Evolutionary conservation across 345 rosid species (phyloP).

Genomic region (Euphorbia lathyris): DNA sequence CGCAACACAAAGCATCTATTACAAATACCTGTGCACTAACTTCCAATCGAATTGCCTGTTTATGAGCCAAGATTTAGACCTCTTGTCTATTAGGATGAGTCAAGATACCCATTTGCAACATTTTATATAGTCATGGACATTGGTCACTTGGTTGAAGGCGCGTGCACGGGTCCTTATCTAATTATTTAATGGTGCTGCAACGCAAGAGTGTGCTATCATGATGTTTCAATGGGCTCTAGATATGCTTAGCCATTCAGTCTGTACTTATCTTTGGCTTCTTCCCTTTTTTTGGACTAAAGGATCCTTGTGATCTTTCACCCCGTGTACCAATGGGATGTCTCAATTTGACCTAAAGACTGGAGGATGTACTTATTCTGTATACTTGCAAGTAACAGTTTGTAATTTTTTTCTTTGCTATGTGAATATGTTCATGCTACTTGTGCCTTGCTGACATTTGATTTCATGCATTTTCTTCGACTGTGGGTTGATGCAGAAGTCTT

Average conservation of each 20-base stretch:
- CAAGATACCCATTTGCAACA: conserved; percentile 23
- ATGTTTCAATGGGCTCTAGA: conserved; percentile 13
- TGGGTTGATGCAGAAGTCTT: neutral
- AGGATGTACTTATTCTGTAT: conserved; percentile 18
- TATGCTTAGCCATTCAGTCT: conserved; percentile 13
- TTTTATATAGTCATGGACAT: conserved; percentile 35
- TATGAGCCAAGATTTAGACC: conserved; percentile 21
- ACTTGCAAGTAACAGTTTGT: conserved; percentile 13
- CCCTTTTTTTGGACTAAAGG: conserved; percentile 12
- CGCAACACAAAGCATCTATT: conserved; percentile 38
- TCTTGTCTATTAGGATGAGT: conserved; percentile 13
- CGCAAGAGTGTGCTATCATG: conserved; percentile 7
- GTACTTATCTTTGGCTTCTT: conserved; percentile 6
- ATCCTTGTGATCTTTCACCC: conserved; percentile 12
- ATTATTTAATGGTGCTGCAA: conserved; percentile 11
- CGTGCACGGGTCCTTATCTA: conserved; percentile 16
- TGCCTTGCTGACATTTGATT: neutral
- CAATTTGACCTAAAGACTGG: conserved; percentile 10
- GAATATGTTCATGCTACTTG: neutral
- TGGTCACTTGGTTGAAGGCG: conserved; percentile 36
- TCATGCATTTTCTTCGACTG: neutral
- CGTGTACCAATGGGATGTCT: conserved; percentile 9
- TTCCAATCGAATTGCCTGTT: conserved; percentile 39
- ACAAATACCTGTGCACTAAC: conserved; percentile 35
- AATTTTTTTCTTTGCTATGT: conserved; percentile 3